phyloP scores from a whole-genome alignment of 495 filamentous ascomycete genomes.

The Neohortaea acidophila region DNA sequence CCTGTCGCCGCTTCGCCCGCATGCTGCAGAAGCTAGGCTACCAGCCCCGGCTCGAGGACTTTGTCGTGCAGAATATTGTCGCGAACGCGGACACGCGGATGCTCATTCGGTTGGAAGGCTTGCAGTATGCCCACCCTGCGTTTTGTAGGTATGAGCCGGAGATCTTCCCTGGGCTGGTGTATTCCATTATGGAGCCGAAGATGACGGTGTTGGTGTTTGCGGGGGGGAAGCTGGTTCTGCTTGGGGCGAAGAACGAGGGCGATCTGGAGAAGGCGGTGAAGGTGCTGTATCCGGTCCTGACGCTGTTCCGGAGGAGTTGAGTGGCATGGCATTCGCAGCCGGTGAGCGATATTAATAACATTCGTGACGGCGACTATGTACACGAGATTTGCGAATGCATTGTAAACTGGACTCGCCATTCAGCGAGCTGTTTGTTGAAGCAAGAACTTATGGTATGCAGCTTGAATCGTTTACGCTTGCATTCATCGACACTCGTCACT shows the following conservation, averaged over 20 bases:
- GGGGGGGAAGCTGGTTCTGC: constrained; percentile 85
- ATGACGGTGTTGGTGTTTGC: constrained; percentile 90
- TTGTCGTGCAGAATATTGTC: constrained; percentile 96
- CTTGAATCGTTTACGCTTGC: too few relatives aligned
- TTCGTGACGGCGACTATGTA: too few relatives aligned
- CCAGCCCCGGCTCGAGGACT: constrained; percentile 91
- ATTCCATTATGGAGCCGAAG: constrained; percentile 94
- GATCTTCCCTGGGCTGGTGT: constrained; percentile 88
- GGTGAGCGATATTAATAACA: too few relatives aligned
- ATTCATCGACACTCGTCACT: too few relatives aligned
- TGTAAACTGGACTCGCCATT: too few relatives aligned
- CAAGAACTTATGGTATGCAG: too few relatives aligned
- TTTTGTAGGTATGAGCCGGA: constrained; percentile 93
- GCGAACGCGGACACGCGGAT: constrained; percentile 92
- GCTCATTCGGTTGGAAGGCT: constrained; percentile 77
- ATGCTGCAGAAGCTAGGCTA: constrained; percentile 95
- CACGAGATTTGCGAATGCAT: too few relatives aligned
- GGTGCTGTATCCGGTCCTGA: not conserved
- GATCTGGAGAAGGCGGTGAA: not conserved
- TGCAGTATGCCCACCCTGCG: constrained; percentile 81
- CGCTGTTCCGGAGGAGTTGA: not conserved
- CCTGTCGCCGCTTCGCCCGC: constrained; percentile 81
- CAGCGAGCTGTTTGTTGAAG: too few relatives aligned
- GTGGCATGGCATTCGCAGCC: not conserved
- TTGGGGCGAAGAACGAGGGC: constrained; percentile 51